Evolutionary conservation across 2,329 filamentous ascomycete genomes (phyloP).

Genomic region (Meredithiella fracta): DNA sequence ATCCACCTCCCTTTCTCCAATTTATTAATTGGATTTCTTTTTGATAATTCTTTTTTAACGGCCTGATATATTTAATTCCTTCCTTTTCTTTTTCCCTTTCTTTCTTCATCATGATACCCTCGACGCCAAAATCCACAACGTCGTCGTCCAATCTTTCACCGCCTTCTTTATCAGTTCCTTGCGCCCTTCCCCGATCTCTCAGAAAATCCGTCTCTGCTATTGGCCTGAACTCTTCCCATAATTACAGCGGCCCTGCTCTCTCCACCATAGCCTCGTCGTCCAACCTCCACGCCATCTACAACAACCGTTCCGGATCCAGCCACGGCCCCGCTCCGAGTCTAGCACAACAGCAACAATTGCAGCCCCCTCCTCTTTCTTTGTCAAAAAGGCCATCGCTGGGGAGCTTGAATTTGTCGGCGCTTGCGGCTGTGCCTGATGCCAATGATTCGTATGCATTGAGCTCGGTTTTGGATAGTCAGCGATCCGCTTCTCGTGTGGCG

Average conservation of each 20-base stretch:
- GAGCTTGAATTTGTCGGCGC: slow-evolving; percentile 46
- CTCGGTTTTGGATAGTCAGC: slow-evolving; percentile 21
- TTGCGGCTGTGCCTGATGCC: slow-evolving; percentile 51
- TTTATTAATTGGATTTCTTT: slow-evolving; percentile 3
- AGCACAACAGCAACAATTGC: slow-evolving; percentile 2
- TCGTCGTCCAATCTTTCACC: slow-evolving; percentile 7
- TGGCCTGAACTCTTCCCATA: slow-evolving; percentile 6
- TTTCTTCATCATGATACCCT: slow-evolving; percentile 9
- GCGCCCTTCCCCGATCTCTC: slow-evolving; percentile 12
- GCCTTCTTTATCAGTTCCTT: slow-evolving; percentile 8
- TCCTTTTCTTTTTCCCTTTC: slow-evolving; percentile 1
- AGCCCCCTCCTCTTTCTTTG: slow-evolving; percentile 8
- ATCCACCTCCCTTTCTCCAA: slow-evolving; percentile 1
- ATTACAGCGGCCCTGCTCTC: not conserved
- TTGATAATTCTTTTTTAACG: not conserved
- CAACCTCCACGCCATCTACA: slow-evolving; percentile 10
- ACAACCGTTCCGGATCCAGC: slow-evolving; percentile 2
- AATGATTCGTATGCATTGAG: slow-evolving; percentile 45
- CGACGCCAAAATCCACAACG: slow-evolving; percentile 4
- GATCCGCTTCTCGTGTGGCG: not conserved
- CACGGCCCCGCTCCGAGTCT: not conserved
- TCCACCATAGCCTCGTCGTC: slow-evolving; percentile 11
- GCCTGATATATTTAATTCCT: slow-evolving; percentile 6
- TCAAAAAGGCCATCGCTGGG: slow-evolving; percentile 53
- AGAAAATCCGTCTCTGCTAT: slow-evolving; percentile 12